Conservation (phyloP, 129 eudicot species). For the Chrysanthemum lavandulifolium region DNA sequence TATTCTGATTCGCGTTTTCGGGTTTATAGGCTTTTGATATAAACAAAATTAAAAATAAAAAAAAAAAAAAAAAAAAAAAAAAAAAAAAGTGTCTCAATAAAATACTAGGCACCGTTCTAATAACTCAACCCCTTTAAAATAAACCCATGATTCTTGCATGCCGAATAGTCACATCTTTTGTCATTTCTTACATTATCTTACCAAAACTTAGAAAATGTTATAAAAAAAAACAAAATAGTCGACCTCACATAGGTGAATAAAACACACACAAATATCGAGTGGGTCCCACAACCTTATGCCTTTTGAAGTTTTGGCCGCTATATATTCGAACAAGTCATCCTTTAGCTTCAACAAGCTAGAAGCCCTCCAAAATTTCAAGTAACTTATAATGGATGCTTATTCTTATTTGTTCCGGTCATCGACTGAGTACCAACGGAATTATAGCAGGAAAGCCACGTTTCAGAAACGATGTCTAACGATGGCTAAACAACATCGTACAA, state of each 20-base stretch:
- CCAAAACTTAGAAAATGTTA: background rate
- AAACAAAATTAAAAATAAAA: too few species aligned
- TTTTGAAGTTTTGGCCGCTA: background rate
- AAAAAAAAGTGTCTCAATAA: too few species aligned
- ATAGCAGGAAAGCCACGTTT: slow-evolving; percentile 37
- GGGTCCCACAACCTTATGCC: slow-evolving; percentile 4
- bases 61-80: too few species aligned
- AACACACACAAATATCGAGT: slow-evolving; percentile 6
- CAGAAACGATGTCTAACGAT: slow-evolving; percentile 39
- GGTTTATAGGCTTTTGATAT: too few species aligned
- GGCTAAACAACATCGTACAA: slow-evolving; percentile 51
- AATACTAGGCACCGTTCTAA: too few species aligned
- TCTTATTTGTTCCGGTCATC: slow-evolving; percentile 25
- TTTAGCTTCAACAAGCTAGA: slow-evolving; percentile 9
- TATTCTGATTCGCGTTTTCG: too few species aligned
- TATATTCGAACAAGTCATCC: slow-evolving; percentile 18
- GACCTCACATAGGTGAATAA: slow-evolving; percentile 21
- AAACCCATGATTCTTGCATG: background rate
- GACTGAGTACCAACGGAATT: slow-evolving; percentile 29
- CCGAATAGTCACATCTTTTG: background rate
- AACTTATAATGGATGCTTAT: slow-evolving; percentile 22
- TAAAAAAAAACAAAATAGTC: background rate
- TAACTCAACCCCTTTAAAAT: too few species aligned
- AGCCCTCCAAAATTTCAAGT: slow-evolving; percentile 10
- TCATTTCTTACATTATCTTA: background rate